Evolutionary conservation across 2,329 filamentous ascomycete genomes (phyloP).

Genomic region (Aureobasidium lini): DNA sequence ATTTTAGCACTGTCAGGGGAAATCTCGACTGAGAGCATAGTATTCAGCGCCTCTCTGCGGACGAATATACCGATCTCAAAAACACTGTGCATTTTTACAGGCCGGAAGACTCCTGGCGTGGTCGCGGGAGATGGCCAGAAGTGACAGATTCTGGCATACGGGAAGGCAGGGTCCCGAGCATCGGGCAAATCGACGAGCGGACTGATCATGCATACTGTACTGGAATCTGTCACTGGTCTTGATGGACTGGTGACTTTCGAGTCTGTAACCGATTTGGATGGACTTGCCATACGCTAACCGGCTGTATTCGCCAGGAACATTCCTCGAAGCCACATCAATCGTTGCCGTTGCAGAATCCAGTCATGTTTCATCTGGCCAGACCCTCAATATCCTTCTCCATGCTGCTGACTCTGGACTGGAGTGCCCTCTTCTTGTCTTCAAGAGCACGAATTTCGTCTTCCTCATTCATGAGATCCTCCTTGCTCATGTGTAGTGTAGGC

Average conservation of each 20-base stretch:
- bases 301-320: too few relatives aligned
- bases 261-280: not conserved
- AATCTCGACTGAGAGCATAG: too few relatives aligned
- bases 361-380: constrained; percentile 40
- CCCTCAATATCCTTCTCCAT: constrained; percentile 64
- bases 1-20: too few relatives aligned
- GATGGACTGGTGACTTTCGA: not conserved
- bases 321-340: too few relatives aligned
- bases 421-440: constrained; percentile 53
- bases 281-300: not conserved
- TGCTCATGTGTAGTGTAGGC: constrained; percentile 47
- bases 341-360: not conserved
- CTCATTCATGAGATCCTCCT: constrained; percentile 61
- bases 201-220: not conserved
- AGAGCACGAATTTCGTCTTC: constrained; percentile 61
- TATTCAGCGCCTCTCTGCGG: too few relatives aligned
- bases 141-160: too few relatives aligned
- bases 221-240: not conserved
- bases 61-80: too few relatives aligned
- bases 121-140: too few relatives aligned
- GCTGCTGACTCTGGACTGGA: constrained; percentile 58
- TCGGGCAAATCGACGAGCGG: not conserved
- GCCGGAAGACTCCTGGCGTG: too few relatives aligned
- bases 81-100: too few relatives aligned
- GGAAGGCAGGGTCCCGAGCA: too few relatives aligned